These are phyloP conservation scores for Globisporangium abappressorium DNA, from an alignment of 352 stramenopile species.

Conservation along the genomic window DNA sequence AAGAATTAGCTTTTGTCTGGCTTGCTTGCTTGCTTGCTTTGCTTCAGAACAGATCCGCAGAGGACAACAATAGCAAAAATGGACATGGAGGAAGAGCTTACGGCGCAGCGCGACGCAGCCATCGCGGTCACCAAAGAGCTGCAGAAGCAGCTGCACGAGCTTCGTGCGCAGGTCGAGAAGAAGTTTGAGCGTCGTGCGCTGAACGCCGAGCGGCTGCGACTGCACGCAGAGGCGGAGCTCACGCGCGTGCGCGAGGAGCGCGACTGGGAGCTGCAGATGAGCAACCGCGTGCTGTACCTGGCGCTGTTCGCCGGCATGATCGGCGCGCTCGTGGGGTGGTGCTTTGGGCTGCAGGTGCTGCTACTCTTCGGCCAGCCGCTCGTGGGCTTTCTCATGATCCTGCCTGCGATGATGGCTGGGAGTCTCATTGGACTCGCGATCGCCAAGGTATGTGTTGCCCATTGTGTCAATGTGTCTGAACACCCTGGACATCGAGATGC, in stretches of 20 bases:
- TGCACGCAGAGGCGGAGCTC: constrained; percentile 63
- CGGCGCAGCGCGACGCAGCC: constrained; percentile 68
- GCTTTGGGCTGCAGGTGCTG: constrained; percentile 42
- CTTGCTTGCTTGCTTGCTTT: not conserved
- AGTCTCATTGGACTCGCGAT: constrained; percentile 42
- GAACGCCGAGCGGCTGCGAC: constrained; percentile 58
- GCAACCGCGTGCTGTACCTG: constrained; percentile 44
- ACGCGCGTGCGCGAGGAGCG: constrained; percentile 37
- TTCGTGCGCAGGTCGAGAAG: constrained; percentile 46
- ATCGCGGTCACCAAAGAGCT: constrained; percentile 77
- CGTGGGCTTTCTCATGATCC: constrained; percentile 61
- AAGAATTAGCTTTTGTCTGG: not conserved
- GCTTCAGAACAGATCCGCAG: not conserved
- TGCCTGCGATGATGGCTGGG: constrained; percentile 58
- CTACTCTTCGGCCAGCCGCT: constrained; percentile 50
- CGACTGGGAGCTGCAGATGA: constrained; percentile 50
- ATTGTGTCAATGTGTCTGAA: not conserved
- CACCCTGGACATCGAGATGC: not conserved
- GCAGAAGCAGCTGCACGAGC: constrained; percentile 53
- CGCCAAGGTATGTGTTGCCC: constrained; percentile 37
- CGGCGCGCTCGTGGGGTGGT: constrained; percentile 55
- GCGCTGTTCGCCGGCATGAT: constrained; percentile 49
- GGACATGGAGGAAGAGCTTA: constrained; percentile 70
- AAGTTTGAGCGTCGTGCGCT: constrained; percentile 67
- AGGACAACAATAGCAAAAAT: constrained; percentile 2